phyloP scores from a whole-genome alignment of 1,139 yeast species.

The Candida sojae region DNA sequence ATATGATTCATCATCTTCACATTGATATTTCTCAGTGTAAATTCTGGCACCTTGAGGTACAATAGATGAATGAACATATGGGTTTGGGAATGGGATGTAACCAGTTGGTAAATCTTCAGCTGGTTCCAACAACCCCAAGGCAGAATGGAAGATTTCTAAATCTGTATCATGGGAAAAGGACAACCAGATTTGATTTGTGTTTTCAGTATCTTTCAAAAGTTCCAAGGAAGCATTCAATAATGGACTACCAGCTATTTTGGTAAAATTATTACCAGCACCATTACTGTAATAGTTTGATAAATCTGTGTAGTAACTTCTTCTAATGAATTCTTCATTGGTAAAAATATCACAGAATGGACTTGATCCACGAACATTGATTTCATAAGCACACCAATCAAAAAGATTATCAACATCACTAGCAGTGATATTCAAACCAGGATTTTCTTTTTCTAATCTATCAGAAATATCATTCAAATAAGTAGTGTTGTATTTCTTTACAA shows the following conservation, averaged over 20 bases:
- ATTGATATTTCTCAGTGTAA: constrained; percentile 47
- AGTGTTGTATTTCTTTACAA: constrained; percentile 12
- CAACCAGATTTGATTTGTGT: constrained; percentile 35
- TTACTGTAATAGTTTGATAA: constrained; percentile 45
- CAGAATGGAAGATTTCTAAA: constrained; percentile 48
- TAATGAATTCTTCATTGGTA: constrained; percentile 50
- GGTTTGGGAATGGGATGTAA: constrained; percentile 38
- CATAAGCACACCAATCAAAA: constrained; percentile 55
- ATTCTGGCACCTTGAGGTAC: constrained; percentile 61
- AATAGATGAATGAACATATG: constrained; percentile 47
- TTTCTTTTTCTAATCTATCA: constrained; percentile 33
- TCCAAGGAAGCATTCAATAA: constrained; percentile 50
- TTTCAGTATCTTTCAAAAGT: constrained; percentile 34
- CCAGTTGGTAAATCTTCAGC: constrained; percentile 20
- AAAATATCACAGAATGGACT: constrained; percentile 52
- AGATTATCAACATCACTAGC: constrained; percentile 40
- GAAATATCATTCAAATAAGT: constrained; percentile 38
- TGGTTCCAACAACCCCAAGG: constrained; percentile 49
- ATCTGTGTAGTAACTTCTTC: constrained; percentile 34
- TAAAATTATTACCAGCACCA: constrained; percentile 51
- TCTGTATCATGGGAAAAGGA: constrained; percentile 65
- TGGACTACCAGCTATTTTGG: constrained; percentile 47
- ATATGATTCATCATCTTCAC: constrained; percentile 38
- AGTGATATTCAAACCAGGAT: constrained; percentile 37
- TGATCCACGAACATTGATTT: constrained; percentile 50